Percentiles rank a stretch among this genome's conserved stretches.
These are phyloP conservation scores for Paramyrothecium sp. DNA, from an alignment of 2,329 filamentous ascomycete genomes.

Conservation along the genomic window DNA sequence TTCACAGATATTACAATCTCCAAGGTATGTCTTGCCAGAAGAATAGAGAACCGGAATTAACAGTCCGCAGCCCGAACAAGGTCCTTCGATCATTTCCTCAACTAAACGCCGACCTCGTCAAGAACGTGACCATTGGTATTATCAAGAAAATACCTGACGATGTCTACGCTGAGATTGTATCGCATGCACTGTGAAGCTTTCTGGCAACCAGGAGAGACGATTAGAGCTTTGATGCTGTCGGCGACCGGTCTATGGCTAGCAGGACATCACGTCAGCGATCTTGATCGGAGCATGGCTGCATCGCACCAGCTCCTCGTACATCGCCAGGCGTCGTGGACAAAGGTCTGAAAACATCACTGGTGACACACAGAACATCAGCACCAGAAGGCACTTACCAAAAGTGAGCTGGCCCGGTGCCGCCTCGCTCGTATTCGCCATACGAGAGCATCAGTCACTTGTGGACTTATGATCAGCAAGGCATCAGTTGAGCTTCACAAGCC, in stretches of 20 bases:
- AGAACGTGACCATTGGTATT: slow-evolving; percentile 80
- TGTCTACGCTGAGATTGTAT: slow-evolving; percentile 85
- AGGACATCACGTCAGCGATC: too few relatives aligned
- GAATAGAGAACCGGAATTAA: slow-evolving; percentile 15
- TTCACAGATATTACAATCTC: slow-evolving; percentile 77
- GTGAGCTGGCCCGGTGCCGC: too few relatives aligned
- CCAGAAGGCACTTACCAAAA: too few relatives aligned
- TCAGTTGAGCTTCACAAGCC: too few relatives aligned
- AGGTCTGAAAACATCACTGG: too few relatives aligned
- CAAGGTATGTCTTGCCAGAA: slow-evolving; percentile 57
- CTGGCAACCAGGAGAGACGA: neutral
- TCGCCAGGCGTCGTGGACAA: too few relatives aligned
- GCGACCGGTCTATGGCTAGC: neutral
- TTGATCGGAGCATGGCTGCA: too few relatives aligned
- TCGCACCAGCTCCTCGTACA: too few relatives aligned
- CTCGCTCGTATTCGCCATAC: too few relatives aligned
- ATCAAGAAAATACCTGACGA: slow-evolving; percentile 88
- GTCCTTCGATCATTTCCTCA: slow-evolving; percentile 84
- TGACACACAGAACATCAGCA: too few relatives aligned
- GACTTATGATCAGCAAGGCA: too few relatives aligned
- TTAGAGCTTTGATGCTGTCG: neutral
- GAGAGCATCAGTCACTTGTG: too few relatives aligned
- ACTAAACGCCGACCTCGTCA: slow-evolving; percentile 79
- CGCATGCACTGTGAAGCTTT: slow-evolving; percentile 70
- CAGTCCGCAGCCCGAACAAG: slow-evolving; percentile 75